These are phyloP conservation scores for Russula dissimulans DNA, from an alignment of 768 basidiomycete genomes.

Conservation along the genomic window DNA sequence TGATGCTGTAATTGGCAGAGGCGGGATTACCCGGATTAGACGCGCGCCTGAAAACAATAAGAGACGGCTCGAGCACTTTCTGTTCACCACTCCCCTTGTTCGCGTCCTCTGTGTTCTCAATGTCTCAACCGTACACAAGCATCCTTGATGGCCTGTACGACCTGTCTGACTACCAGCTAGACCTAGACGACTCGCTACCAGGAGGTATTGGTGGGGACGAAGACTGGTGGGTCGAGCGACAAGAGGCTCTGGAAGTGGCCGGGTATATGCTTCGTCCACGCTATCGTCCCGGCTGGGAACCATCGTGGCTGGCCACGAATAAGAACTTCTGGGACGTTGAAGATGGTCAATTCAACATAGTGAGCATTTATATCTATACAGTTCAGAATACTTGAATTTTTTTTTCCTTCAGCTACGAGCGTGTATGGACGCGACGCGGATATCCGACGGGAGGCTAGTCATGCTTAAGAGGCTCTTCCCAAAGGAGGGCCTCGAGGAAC, in stretches of 20 bases:
- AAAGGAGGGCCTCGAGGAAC: constrained; percentile 5
- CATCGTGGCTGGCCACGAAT: not conserved
- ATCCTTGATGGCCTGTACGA: too few relatives aligned
- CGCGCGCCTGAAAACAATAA: too few relatives aligned
- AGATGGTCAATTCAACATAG: not conserved
- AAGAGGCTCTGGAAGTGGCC: not conserved
- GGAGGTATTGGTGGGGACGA: not conserved
- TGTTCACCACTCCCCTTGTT: too few relatives aligned
- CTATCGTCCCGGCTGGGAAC: constrained; percentile 4
- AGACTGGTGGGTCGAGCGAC: not conserved
- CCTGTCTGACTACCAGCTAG: too few relatives aligned
- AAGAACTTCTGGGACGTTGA: not conserved
- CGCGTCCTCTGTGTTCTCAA: too few relatives aligned
- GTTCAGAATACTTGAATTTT: too few relatives aligned
- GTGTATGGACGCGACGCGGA: too few relatives aligned
- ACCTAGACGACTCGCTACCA: too few relatives aligned
- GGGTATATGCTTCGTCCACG: constrained; percentile 12
- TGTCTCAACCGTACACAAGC: too few relatives aligned
- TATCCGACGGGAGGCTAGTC: not conserved
- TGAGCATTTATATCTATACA: not conserved
- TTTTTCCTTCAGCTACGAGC: not conserved
- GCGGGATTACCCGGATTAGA: too few relatives aligned
- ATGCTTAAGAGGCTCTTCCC: constrained; percentile 2
- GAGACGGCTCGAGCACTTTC: too few relatives aligned
- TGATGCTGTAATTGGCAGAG: too few relatives aligned